Percentiles rank a stretch among this genome's conserved stretches.
phyloP scores from a whole-genome alignment of 169 alveolate species.

The Ichthyophthirius multifiliis region DNA sequence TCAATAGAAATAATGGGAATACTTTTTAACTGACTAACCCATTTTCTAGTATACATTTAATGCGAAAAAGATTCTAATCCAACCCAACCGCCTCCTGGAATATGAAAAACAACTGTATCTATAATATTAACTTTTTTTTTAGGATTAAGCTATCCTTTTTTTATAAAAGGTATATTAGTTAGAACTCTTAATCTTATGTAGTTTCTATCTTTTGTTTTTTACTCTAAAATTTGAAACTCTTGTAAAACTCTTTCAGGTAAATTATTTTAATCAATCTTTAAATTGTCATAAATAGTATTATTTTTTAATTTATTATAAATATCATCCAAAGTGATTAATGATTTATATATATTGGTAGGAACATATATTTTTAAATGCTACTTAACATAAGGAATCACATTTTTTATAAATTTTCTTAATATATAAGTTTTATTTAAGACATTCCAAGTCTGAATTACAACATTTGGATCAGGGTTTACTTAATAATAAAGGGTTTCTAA shows the following conservation, averaged over 20 bases:
- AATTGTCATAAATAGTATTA: not conserved
- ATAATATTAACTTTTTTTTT: not conserved
- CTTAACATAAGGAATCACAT: not conserved
- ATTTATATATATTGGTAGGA: not conserved
- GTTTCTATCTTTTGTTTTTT: not conserved
- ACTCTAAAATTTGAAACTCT: not conserved
- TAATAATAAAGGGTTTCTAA: too few species aligned
- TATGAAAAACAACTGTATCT: constrained; percentile 64
- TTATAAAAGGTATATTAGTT: not conserved
- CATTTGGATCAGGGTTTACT: not conserved
- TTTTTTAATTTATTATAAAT: not conserved
- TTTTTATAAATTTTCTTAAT: not conserved
- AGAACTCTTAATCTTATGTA: not conserved
- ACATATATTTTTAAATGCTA: not conserved
- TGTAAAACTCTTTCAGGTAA: not conserved
- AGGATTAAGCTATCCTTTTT: not conserved
- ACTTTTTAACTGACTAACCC: constrained; percentile 66
- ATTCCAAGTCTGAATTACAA: not conserved
- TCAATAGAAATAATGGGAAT: constrained; percentile 81
- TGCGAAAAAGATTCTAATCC: constrained; percentile 76
- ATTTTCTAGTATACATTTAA: constrained; percentile 72
- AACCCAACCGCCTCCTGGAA: constrained; percentile 88
- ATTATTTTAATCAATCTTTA: not conserved
- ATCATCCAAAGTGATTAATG: not conserved
- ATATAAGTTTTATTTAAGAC: not conserved